Evolutionary conservation across 257 asterid species (phyloP), one percentile per base, ranked within the genome.

Genomic region (Scutellaria baicalensis): DNA sequence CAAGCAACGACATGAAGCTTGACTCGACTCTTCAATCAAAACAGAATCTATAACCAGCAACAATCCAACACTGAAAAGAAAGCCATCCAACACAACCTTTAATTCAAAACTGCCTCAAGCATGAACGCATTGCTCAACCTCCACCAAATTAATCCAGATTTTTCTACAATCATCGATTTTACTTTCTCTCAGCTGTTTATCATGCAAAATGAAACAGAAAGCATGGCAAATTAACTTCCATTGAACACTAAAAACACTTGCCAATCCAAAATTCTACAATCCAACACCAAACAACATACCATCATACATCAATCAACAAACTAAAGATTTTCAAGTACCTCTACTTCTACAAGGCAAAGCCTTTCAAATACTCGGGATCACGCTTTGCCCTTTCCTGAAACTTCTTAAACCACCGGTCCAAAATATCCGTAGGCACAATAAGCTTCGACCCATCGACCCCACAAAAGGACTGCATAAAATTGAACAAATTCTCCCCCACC

Each of bases 381-480:
- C 96, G 85, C 84, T 88, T 93, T 0, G 97, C 94, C 80, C 92
- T 79, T 51, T 93, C 97, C 78, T 87, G 99, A 66, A 93, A 89
- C 86, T 89, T 93, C 97, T 89, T 91, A 74, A 93, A 93, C 99
- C 99, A 93, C 21, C 97, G 79, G 64, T 89, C 96, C 85, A 93
- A 49, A 49, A 93, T 89, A 84, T 93, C 99, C 90, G 83, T 93
- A 6, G 99, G 99, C 80, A 93, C 99, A 18, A 91, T 82, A 40
- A 93, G 86, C 85, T 82, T 91, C 68, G 91, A 84, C 20, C 99
- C 96, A 58, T 93, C 99, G 1, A 91, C 96, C 12, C 93, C 97
- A 59, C 99, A 91, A 71, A 93, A 89, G 13, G 99, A 91, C 85
- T 93, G 96, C 97, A 91, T 91, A 62, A 93, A 93, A 70, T 93